Conservation (phyloP, 306 rosid genomes). For the Carpinus fangiana region DNA sequence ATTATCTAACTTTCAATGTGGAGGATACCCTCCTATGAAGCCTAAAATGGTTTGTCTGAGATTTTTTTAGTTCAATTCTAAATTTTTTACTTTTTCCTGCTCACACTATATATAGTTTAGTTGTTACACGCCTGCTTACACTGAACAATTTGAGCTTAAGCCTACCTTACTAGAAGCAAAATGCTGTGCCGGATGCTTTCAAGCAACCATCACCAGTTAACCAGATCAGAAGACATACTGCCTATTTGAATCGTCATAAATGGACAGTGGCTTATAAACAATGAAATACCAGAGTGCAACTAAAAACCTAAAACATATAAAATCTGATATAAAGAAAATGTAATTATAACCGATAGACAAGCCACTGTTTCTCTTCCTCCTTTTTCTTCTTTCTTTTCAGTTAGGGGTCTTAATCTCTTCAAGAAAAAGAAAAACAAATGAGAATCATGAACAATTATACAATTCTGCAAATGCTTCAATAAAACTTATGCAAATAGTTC, state of each 20-base stretch:
- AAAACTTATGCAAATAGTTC: constrained; percentile 40
- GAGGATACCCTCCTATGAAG: not conserved
- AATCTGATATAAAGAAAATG: not conserved
- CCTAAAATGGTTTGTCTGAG: not conserved
- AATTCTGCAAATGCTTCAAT: constrained; percentile 37
- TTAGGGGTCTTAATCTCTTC: not conserved
- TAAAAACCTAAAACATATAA: not conserved
- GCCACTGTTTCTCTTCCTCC: not conserved
- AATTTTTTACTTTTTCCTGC: not conserved
- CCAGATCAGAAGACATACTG: not conserved
- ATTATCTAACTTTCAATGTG: not conserved
- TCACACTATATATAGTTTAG: not conserved
- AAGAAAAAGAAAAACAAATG: constrained; percentile 18
- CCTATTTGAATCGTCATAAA: not conserved
- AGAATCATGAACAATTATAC: constrained; percentile 32
- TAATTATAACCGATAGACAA: constrained; percentile 1
- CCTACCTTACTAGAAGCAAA: not conserved
- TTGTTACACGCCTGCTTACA: not conserved
- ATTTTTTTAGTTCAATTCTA: not conserved
- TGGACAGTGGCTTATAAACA: not conserved
- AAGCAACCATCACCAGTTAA: not conserved
- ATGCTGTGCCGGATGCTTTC: not conserved
- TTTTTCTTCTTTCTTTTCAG: not conserved
- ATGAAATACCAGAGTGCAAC: not conserved
- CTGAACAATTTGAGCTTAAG: not conserved